These are phyloP conservation scores for Zygoascus sp. DNA, from an alignment of 1,139 yeast genomes.

Conservation along the genomic window DNA sequence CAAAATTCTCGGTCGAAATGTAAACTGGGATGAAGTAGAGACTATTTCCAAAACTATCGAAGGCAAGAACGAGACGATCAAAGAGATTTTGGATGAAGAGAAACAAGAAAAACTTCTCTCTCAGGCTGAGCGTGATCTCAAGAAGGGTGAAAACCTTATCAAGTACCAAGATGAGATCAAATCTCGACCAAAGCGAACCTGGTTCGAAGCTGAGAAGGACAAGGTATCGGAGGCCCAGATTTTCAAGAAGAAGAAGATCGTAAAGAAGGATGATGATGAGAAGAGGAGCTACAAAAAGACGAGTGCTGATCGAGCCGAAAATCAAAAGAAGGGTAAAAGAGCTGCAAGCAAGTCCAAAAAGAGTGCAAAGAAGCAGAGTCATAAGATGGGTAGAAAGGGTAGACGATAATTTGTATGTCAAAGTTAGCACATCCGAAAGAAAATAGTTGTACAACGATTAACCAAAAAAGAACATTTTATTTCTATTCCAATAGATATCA, in stretches of 20 bases:
- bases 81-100: constrained; percentile 82
- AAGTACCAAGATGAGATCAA: constrained; percentile 78
- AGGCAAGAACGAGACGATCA: constrained; percentile 53
- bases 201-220: constrained; percentile 83
- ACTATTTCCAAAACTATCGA: constrained; percentile 57
- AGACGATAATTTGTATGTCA: not conserved
- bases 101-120: constrained; percentile 79
- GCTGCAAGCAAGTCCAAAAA: constrained; percentile 13
- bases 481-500: too few relatives aligned
- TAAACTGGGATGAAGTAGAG: constrained; percentile 83
- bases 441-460: too few relatives aligned
- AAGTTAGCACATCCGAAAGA: too few relatives aligned
- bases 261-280: constrained; percentile 51
- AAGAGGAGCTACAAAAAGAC: constrained; percentile 34
- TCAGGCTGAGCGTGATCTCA: constrained; percentile 86
- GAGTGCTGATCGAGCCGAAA: constrained; percentile 26
- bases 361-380: constrained; percentile 16
- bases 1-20: constrained; percentile 73
- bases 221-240: constrained; percentile 41
- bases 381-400: not conserved
- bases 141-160: constrained; percentile 77
- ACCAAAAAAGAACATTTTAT: too few relatives aligned
- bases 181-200: constrained; percentile 89
- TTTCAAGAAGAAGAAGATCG: constrained; percentile 33
- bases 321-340: constrained; percentile 17